These are phyloP conservation scores for Linnemannia elongata DNA, from an alignment of 192 early-diverging fungal genomes.

Conservation along the genomic window DNA sequence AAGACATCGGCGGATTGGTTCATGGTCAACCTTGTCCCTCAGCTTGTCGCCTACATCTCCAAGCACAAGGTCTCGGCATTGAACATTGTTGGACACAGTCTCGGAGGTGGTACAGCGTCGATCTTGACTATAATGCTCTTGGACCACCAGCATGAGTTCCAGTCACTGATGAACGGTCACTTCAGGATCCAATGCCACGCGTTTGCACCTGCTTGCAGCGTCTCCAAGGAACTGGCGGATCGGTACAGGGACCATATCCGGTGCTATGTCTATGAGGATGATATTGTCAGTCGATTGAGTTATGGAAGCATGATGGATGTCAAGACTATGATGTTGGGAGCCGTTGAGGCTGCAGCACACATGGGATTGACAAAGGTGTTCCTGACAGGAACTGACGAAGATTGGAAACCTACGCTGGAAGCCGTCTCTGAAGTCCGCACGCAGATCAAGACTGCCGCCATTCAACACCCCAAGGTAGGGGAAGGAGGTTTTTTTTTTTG, in stretches of 20 bases:
- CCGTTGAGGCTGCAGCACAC: constrained; percentile 62
- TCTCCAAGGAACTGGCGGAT: constrained; percentile 62
- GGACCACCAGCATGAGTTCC: constrained; percentile 68
- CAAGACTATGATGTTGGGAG: constrained; percentile 63
- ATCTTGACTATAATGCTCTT: constrained; percentile 80
- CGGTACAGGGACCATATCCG: constrained; percentile 65
- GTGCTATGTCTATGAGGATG: constrained; percentile 67
- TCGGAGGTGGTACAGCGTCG: constrained; percentile 79
- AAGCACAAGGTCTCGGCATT: constrained; percentile 64
- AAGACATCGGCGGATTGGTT: constrained; percentile 82
- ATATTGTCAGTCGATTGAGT: constrained; percentile 67
- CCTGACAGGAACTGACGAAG: constrained; percentile 55
- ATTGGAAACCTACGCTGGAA: constrained; percentile 60
- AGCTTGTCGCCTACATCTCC: constrained; percentile 69
- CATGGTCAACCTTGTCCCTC: constrained; percentile 74
- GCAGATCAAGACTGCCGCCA: constrained; percentile 37
- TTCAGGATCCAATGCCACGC: constrained; percentile 63
- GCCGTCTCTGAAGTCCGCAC: constrained; percentile 53
- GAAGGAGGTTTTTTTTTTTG: background rate
- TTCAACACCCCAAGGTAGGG: constrained; percentile 60
- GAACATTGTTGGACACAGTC: constrained; percentile 81
- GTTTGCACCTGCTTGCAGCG: constrained; percentile 64
- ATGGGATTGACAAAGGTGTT: constrained; percentile 61
- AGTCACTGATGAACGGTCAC: constrained; percentile 53
- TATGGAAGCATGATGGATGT: constrained; percentile 72